Evolutionary conservation across 768 basidiomycete genomes (phyloP), one percentile per base, ranked within the genome.

Genomic region (Suillus tomentosus): DNA sequence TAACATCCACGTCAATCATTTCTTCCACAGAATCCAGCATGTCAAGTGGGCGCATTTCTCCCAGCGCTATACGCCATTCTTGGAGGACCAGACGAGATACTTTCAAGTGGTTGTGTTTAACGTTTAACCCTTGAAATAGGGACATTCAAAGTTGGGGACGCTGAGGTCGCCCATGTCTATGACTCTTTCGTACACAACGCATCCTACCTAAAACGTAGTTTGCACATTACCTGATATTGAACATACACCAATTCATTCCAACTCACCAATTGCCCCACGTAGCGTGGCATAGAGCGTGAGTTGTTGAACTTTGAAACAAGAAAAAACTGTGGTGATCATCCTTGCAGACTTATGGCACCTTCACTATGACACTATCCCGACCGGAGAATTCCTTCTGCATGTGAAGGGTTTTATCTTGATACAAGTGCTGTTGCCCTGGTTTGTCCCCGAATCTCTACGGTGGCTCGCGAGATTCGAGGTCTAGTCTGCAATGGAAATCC

Each of bases 241-340:
- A 31, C 5, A 31, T 6, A 31, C 31, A 31, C 31, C 1, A 6
- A 31, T 6, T 31, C 31, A 31, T 31, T 31, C 31, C 31, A 31
- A 31, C 31, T 34, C 9, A 19, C 17, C 27, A 37, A 8, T 58
- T 42, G 53, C 24, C n/a, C 22, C 37, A 56, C 40, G 37, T 42
- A 85, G 83, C 63, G 85, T 90, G 51, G 89, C 90, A 13, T 93
- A 90, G 91, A 81, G 88, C 0, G 66, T 67, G 53, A 27, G 62
- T 34, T 48, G 34, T 7, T 37, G 5, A 31, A 31, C 0, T 47
- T 22, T 17, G 17, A 19, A 43, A n/a, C 9, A 6, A 31, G 31
- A 14, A 24, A n/a, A 43, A 3, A 17, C 13, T 7, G 24, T 24
- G 6, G 22, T 42, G 14, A 31, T 50, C n/a, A 5, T 59, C 24